Evolutionary conservation across 2,329 filamentous ascomycete species (phyloP).

Genomic region (Epichloe uncinata): DNA sequence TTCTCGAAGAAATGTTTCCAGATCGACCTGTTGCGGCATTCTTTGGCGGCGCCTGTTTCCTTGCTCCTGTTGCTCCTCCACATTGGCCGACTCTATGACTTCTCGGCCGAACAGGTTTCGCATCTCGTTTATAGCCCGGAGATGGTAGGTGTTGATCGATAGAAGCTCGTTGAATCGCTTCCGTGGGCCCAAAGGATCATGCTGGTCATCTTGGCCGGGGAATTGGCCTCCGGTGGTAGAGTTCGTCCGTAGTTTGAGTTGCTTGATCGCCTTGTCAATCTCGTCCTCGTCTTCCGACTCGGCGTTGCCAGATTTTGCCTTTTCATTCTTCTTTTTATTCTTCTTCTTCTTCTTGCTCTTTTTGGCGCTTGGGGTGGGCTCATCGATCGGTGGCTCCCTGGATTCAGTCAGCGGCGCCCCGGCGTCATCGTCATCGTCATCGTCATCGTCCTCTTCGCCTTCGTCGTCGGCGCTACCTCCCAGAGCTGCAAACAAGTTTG

Average conservation of each 20-base stretch:
- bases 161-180: slow-evolving; percentile 28
- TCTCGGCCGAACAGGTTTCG: slow-evolving; percentile 44
- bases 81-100: slow-evolving; percentile 40
- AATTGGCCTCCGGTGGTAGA: neutral
- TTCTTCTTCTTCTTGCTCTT: slow-evolving; percentile 21
- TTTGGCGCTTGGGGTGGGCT: slow-evolving; percentile 10
- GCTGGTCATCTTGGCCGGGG: slow-evolving; percentile 5
- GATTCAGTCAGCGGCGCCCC: slow-evolving; percentile 13
- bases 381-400: slow-evolving; percentile 14
- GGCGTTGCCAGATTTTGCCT: slow-evolving; percentile 18
- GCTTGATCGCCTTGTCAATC: slow-evolving; percentile 40
- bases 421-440: slow-evolving; percentile 20
- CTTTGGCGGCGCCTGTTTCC: slow-evolving; percentile 20
- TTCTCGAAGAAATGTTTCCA: slow-evolving; percentile 40
- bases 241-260: slow-evolving; percentile 19
- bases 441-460: slow-evolving; percentile 18
- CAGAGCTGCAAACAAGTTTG: slow-evolving; percentile 40
- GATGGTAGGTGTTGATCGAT: slow-evolving; percentile 48
- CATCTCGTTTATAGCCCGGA: slow-evolving; percentile 90
- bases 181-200: slow-evolving; percentile 4
- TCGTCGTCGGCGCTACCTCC: slow-evolving; percentile 29
- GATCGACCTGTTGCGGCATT: slow-evolving; percentile 38
- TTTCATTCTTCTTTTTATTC: slow-evolving; percentile 24
- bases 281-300: slow-evolving; percentile 30
- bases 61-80: slow-evolving; percentile 33